Conservation (phyloP, 768 basidiomycete genomes). For the Suillus hirtellus region DNA sequence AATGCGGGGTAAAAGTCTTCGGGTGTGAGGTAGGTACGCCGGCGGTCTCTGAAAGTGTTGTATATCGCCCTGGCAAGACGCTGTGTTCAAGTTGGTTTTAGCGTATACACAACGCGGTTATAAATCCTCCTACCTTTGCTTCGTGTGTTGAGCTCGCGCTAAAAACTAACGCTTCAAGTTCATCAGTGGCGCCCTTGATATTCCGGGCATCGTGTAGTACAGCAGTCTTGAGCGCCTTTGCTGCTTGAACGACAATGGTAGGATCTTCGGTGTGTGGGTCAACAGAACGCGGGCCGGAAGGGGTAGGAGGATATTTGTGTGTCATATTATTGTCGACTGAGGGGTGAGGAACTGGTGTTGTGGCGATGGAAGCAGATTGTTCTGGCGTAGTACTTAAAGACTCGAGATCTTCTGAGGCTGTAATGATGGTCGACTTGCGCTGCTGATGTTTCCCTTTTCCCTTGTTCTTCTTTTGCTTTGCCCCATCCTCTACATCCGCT, state of each 20-base stretch:
- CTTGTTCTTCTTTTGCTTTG: constrained; percentile 24
- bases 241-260: constrained; percentile 53
- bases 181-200: constrained; percentile 51
- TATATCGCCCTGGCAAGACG: constrained; percentile 70
- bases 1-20: constrained; percentile 74
- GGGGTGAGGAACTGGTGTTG: constrained; percentile 7
- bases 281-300: constrained; percentile 17
- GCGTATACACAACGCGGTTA: background rate
- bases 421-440: constrained; percentile 8
- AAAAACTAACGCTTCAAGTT: constrained; percentile 46
- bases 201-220: constrained; percentile 78
- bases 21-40: constrained; percentile 61
- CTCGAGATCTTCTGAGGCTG: constrained; percentile 16
- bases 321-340: constrained; percentile 7
- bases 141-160: constrained; percentile 58
- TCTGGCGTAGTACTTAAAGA: constrained; percentile 12
- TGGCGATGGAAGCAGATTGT: background rate
- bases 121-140: constrained; percentile 52
- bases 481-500: constrained; percentile 28
- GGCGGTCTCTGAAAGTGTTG: constrained; percentile 54
- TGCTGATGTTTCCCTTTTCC: constrained; percentile 32
- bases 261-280: constrained; percentile 33
- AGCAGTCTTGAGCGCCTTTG: constrained; percentile 65
- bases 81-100: constrained; percentile 31
- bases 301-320: constrained; percentile 44